Base-by-base conservation (phyloP, 2,329 filamentous ascomycete genomes). In the Graphium sp. region DNA sequence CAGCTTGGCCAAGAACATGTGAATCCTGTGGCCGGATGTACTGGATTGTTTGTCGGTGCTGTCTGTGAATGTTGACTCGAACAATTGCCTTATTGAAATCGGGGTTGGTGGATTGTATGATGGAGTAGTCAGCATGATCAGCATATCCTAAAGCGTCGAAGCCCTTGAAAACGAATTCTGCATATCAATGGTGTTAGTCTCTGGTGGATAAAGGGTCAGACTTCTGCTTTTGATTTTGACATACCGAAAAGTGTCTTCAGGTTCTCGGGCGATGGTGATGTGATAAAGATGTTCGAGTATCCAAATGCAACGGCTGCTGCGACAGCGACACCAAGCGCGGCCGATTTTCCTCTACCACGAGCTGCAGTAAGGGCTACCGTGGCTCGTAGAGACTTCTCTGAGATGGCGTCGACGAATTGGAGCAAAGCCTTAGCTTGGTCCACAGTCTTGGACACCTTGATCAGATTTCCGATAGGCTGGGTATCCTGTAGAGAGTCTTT, bases 71-170 rank as follows among this genome's bases (percentile, higher is more conserved):
- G 53, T 98, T 95, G 39, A 98, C 89, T 29, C 89, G 68, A 13
- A 98, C 89, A 45, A 98, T 92, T 4, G 89, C 89, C 58, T 98
- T 98, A 63, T 95, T 94, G 60, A 95, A 94, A 40, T 94, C 87
- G 1, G 89, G 87, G 50, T 98, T 94, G 4, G 87, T 95, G 2
- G 85, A 94, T 47, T 98, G 89, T 32, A 95, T 84, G 40, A 98
- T 95, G 30, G 84, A 91, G 55, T 98, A 98, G 47, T 98, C 89
- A 41, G 84, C 74, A 47, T 98, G 89, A 42, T 98, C 89, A 37
- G 84, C 72, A 45, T 98, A 98, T 18, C 78, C 81, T 17, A 98
- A 63, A 8, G 85, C 81, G 48, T 98, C 89, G 43, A 98, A 98
- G 1, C 85, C 89, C 51, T 94, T 95, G 64, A 98, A 94, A 12